These are phyloP conservation scores for Pyrenochaeta sp. DNA, from an alignment of 2,329 filamentous ascomycete genomes.

Conservation along the genomic window DNA sequence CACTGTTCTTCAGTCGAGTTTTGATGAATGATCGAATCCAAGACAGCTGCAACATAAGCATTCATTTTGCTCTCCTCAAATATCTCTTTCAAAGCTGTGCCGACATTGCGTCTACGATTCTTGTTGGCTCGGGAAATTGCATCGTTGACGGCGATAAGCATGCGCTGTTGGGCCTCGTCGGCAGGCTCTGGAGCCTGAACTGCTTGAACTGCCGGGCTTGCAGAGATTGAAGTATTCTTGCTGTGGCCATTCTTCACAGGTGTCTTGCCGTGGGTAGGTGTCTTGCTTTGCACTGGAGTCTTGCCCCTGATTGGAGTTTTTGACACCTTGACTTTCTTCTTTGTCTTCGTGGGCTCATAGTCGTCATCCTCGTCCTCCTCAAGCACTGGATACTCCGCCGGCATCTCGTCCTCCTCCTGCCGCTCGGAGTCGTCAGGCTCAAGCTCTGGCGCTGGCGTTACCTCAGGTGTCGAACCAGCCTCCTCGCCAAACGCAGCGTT, in stretches of 20 bases:
- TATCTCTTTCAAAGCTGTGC: conserved; percentile 53
- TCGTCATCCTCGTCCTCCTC: conserved; percentile 59
- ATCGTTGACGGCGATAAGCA: conserved; percentile 51
- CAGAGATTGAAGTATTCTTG: conserved; percentile 23
- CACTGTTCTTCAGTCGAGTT: conserved; percentile 51
- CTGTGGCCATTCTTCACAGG: conserved; percentile 37
- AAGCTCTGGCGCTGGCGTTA: conserved; percentile 51
- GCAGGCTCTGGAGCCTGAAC: conserved; percentile 17
- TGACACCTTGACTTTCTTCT: conserved; percentile 40
- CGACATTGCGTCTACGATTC: conserved; percentile 39
- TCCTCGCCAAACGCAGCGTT: conserved; percentile 49
- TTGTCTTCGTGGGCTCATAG: conserved; percentile 50
- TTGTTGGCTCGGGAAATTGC: conserved; percentile 53
- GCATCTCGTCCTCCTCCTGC: conserved; percentile 48
- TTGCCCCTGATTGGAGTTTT: conserved; percentile 49
- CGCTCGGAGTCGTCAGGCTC: conserved; percentile 51
- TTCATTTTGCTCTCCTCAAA: conserved; percentile 53
- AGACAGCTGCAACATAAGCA: conserved; percentile 46
- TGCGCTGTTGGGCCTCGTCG: conserved; percentile 31
- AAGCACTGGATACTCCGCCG: conserved; percentile 39
- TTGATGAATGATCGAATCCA: conserved; percentile 55
- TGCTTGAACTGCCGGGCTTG: conserved; percentile 27
- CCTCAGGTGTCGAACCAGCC: conserved; percentile 56
- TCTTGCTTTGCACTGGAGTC: conserved; percentile 45
- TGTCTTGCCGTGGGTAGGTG: conserved; percentile 34